Evolutionary conservation across 768 basidiomycete genomes (phyloP), one percentile per base, ranked within the genome.

Genomic region (Lactarius sp.): DNA sequence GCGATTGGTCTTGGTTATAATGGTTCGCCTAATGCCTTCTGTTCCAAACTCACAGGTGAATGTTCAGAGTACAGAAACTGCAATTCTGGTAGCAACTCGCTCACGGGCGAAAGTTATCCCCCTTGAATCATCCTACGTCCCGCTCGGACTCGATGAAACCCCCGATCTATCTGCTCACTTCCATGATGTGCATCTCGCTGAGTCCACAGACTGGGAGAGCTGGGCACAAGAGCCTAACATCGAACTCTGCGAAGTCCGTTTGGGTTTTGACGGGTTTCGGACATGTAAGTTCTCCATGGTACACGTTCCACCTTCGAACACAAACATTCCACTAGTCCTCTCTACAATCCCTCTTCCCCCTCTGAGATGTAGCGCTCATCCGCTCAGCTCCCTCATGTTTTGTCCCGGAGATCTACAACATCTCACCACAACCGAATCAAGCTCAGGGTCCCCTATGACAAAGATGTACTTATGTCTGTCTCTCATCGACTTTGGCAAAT

Each of bases 81-180:
- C 68, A 37, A 64, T 68, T 20, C 50, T 68, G 9, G 62, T 68
- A 16, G 66, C 68, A n/a, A 68, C 66, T 27, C 68, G 60, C 33
- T 67, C 66, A 10, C 65, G 56, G 22, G 42, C 47, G n/a, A 52
- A 64, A 12, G 34, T 33, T 9, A 50, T 59, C 6, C 55, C 65
- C 12, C 31, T 56, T 31, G 60, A 54, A 52, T 46, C 55, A 8
- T 37, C 66, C 14, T 41, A 51, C 10, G 44, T 59, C 16, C 20
- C 65, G 4, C 59, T 66, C 41, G 61, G 59, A 14, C 47, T 66
- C 37, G 59, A 60, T 27, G 56, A 61, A 50, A 31, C 34, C 33
- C 46, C 61, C 12, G 61, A 62, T 33, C 10, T 66, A 42, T 57
- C 59, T 36, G 34, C 57, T 33, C 44, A 39, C 36, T 59, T 66